Base-by-base conservation (phyloP, 2,329 filamentous ascomycete genomes). In the Ophiosphaerella korrae region DNA sequence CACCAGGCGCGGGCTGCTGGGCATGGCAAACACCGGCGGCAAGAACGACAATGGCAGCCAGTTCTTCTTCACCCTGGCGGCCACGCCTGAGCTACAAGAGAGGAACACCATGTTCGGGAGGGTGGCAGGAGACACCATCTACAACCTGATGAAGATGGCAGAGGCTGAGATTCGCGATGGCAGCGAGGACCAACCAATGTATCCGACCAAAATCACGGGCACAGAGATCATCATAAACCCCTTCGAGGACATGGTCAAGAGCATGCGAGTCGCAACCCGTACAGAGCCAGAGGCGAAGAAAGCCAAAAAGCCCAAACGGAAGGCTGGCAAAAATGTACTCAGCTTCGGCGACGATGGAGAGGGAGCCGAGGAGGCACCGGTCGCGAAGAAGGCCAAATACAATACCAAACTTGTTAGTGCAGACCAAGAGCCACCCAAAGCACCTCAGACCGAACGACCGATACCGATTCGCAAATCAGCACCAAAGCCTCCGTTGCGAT, bases 71-170 rank as follows among this genome's bases (percentile, higher is more conserved):
- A 97, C 94, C 0, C 77, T 99, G 45, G 92, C 86, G 57, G 80
- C 80, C 47, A 92, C 92, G 21, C 87, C 91, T 23, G 92, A 97
- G 78, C 74, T 99, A 66, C 90, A 88, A 62, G 89, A 88, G 44
- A 90, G 90, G 75, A 97, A 97, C 73, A 97, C 94, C 0, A 78
- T 97, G 72, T 97, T 99, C 78, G 94, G 94, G 14, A 82, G 94
- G 49, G 84, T 99, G 38, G 91, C 89, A 32, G 94, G 93, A 24
- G 91, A 97, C 59, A 97, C 93, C 13, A 94, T 99, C 48, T 99
- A 95, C 77, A 97, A 97, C 72, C 74, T 99, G 67, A 87, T 92
- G 68, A 95, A 92, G 75, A 96, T 97, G 81, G 92, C 89, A 16
- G 92, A 97, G 70, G 85, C 84, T 0, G 94, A 97, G 68, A 78